These are phyloP conservation scores for Trichoderma polysporum DNA, from an alignment of 2,329 filamentous ascomycete species.

Conservation along the genomic window DNA sequence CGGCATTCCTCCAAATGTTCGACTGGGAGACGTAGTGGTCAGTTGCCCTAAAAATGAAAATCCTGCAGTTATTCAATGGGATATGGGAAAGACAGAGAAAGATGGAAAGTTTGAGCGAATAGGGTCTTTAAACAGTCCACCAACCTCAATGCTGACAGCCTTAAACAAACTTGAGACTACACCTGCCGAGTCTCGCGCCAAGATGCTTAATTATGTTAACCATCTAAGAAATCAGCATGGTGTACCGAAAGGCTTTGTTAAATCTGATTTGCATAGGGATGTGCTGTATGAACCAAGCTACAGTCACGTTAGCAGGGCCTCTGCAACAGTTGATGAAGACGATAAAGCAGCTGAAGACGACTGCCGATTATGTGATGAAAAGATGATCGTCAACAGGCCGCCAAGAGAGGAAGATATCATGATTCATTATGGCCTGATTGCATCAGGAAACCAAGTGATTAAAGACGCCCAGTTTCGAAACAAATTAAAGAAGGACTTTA, in stretches of 20 bases:
- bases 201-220: not conserved
- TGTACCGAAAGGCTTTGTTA: not conserved
- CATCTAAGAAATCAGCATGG: not conserved
- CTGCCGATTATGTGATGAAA: not conserved
- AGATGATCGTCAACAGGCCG: not conserved
- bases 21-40: not conserved
- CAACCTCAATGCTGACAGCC: not conserved
- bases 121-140: not conserved
- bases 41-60: not conserved
- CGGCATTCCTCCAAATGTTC: not conserved
- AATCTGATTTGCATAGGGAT: not conserved
- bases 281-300: not conserved
- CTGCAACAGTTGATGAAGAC: too few relatives aligned
- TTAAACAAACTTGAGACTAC: not conserved
- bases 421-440: not conserved
- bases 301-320: not conserved
- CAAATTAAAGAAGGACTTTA: not conserved
- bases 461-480: not conserved
- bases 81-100: not conserved
- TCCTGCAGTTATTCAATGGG: not conserved
- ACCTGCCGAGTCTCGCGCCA: not conserved
- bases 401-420: not conserved
- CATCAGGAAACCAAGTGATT: not conserved
- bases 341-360: too few relatives aligned
- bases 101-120: not conserved